Percentiles rank a stretch among this genome's conserved stretches.
phyloP scores from a whole-genome alignment of 2,329 filamentous ascomycete species.

The Aspergillus pseudoviridinutans region DNA sequence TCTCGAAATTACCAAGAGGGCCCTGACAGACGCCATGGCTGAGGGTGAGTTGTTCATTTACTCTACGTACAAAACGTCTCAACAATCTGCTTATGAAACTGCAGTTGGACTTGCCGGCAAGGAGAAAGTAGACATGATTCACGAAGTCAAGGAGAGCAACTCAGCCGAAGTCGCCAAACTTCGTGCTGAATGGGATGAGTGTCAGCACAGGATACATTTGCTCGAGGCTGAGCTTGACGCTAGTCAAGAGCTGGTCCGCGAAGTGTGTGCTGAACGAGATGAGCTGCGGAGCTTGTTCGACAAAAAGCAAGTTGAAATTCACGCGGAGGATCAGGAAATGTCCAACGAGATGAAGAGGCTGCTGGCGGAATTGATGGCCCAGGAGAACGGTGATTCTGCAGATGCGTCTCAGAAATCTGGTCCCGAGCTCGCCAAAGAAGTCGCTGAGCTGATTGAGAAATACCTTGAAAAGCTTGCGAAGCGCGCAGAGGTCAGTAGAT shows the following conservation, averaged over 20 bases:
- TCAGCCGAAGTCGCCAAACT: constrained; percentile 31
- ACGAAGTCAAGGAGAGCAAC: constrained; percentile 34
- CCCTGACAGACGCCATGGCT: constrained; percentile 34
- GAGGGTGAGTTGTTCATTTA: constrained; percentile 28
- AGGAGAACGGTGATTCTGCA: constrained; percentile 28
- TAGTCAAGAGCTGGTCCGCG: constrained; percentile 34
- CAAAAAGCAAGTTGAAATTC: constrained; percentile 36
- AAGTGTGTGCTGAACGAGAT: constrained; percentile 37
- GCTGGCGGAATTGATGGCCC: constrained; percentile 37
- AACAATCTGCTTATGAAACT: constrained; percentile 16
- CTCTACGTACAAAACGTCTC: not conserved
- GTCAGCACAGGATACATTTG: constrained; percentile 32
- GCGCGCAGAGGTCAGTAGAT: constrained; percentile 39
- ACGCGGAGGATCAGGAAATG: constrained; percentile 38
- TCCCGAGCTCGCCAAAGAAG: constrained; percentile 40
- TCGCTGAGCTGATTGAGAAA: constrained; percentile 55
- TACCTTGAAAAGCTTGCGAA: constrained; percentile 43
- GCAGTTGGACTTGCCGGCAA: constrained; percentile 33
- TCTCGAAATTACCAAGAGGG: constrained; percentile 32
- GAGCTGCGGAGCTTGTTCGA: constrained; percentile 38
- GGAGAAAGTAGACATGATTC: constrained; percentile 37
- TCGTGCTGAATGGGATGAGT: constrained; percentile 32
- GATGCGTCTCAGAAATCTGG: constrained; percentile 34
- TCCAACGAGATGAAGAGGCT: constrained; percentile 40
- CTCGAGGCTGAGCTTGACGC: constrained; percentile 39